phyloP scores from a whole-genome alignment of 176 grass and related monocot genomes.

The Oryza meyeriana region DNA sequence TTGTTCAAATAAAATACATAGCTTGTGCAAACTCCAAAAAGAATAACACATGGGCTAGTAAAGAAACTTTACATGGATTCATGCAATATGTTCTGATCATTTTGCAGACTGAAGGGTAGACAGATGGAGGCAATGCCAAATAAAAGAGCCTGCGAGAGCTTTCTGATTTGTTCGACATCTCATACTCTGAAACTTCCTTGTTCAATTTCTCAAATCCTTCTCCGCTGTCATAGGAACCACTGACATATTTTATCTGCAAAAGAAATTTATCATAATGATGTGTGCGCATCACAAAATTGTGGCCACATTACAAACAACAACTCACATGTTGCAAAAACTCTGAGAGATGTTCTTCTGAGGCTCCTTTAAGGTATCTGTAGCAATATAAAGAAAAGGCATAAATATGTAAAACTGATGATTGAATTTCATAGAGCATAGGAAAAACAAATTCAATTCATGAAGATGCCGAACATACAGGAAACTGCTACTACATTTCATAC shows the following conservation, averaged over 20 bases:
- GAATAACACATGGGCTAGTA: not conserved
- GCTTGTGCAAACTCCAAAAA: not conserved
- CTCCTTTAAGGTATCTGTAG: slow-evolving; percentile 80
- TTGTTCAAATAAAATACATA: not conserved
- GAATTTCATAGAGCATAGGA: slow-evolving; percentile 3
- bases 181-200: slow-evolving; percentile 76
- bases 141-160: slow-evolving; percentile 96
- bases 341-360: slow-evolving; percentile 65
- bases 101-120: slow-evolving; percentile 99
- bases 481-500: not conserved
- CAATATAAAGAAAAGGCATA: slow-evolving; percentile 8
- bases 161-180: slow-evolving; percentile 65
- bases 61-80: slow-evolving; percentile 69
- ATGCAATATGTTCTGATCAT: slow-evolving; percentile 96
- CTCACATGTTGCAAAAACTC: slow-evolving; percentile 86
- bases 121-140: slow-evolving; percentile 97
- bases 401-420: slow-evolving; percentile 20
- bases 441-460: not conserved
- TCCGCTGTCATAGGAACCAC: slow-evolving; percentile 82
- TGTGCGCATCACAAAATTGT: not conserved
- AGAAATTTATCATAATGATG: slow-evolving; percentile 22
- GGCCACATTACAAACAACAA: slow-evolving; percentile 13
- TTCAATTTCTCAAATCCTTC: slow-evolving; percentile 87
- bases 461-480: slow-evolving; percentile 18
- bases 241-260: slow-evolving; percentile 95